Base-by-base conservation (phyloP, 1,139 yeast species). In the Suhomyces atakaporum region DNA sequence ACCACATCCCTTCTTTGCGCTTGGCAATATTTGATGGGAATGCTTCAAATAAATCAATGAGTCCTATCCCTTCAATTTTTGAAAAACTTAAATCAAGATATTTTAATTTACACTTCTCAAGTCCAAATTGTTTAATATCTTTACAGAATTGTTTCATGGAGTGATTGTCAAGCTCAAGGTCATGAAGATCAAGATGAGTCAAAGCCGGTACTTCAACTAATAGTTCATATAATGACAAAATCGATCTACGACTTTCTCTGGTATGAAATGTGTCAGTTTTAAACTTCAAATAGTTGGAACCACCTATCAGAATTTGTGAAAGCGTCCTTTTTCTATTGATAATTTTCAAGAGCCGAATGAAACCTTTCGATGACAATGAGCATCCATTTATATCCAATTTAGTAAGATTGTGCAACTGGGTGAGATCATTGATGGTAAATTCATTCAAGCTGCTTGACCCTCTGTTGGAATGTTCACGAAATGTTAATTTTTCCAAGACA, bases 51-150 rank as follows among this genome's bases (percentile, higher is more conserved):
- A 69, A 45, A 35, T 57, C 60, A 38, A 70, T 56, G n/a, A 70
- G 49, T 2, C 74, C 73, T 15, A 64, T 56, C 0, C 76, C 76
- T 36, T 64, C 65, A 4, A 70, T 50, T 28, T 49, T 55, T 3
- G 38, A 41, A 39, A 65, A 69, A 40, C 75, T 66, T 9, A 70
- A 40, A 42, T 70, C 75, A 14, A 70, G 46, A 2, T 51, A 33
- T 10, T 49, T 47, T 19, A 68, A 50, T 1, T 40, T 38, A 24
- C 53, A 43, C 1, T 46, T 38, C 2, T 38, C 39, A n/a, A 56
- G 40, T 0, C 59, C 57, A 19, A 48, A 40, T 10, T 42, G 42
- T 10, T 35, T 35, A 13, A 61, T 42, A 36, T 66, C 72, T 10
- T 47, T 47, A 25, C 53, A 46, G 25, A 70, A 60, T 23, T 50